Evolutionary conservation across 2,329 filamentous ascomycete genomes (phyloP).

Genomic region (Penicillium psychrosexuale): DNA sequence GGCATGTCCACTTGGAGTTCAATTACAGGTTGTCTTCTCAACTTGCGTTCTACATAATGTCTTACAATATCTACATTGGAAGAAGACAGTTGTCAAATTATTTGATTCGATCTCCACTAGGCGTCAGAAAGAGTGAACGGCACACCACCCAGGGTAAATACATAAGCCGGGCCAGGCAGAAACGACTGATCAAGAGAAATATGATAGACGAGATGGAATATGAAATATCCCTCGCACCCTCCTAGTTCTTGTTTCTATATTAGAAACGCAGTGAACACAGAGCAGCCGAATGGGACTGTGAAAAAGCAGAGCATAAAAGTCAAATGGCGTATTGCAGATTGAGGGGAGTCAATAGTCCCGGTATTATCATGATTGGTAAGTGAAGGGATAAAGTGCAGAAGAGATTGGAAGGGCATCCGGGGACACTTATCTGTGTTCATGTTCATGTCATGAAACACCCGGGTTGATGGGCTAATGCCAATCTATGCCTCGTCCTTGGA

Average conservation of each 20-base stretch:
- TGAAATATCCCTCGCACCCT: slow-evolving; percentile 20
- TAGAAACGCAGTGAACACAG: slow-evolving; percentile 18
- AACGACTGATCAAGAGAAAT: slow-evolving; percentile 4
- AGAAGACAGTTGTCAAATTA: background rate
- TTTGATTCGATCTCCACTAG: slow-evolving; percentile 5
- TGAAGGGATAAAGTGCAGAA: background rate
- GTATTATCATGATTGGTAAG: background rate
- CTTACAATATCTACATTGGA: background rate
- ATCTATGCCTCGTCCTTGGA: slow-evolving; percentile 33
- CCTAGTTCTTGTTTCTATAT: slow-evolving; percentile 29
- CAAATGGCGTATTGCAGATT: slow-evolving; percentile 1
- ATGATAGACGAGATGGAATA: slow-evolving; percentile 11
- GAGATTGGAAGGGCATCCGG: background rate
- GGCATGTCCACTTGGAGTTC: background rate
- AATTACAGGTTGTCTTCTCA: background rate
- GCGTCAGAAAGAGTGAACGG: slow-evolving; percentile 12
- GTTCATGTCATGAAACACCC: background rate
- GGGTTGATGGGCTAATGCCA: background rate
- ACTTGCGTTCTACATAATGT: background rate
- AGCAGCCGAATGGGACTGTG: slow-evolving; percentile 7
- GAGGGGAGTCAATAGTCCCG: slow-evolving; percentile 9
- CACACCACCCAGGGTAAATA: slow-evolving; percentile 7
- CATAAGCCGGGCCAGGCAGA: slow-evolving; percentile 5
- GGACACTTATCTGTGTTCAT: background rate
- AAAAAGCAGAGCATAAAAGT: background rate